Base-by-base conservation (phyloP, 208 protist genomes). In the Wallacemonas sp. region DNA sequence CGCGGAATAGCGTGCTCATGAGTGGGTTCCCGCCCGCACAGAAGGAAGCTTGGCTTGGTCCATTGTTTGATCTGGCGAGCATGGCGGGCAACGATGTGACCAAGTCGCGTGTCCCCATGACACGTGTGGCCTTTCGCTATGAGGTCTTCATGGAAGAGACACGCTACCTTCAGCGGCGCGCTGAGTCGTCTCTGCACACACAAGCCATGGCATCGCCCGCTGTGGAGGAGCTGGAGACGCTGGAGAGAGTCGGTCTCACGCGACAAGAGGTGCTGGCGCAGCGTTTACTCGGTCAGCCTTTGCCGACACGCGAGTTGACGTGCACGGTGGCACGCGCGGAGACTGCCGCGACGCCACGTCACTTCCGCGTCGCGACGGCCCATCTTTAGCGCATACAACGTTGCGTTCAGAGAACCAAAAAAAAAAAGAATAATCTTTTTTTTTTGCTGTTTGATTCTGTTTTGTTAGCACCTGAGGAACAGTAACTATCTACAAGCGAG, bases 41-140 rank as follows among this genome's bases (percentile, higher is more conserved):
- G 30, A 97, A 97, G 70, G 60, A 55, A 22, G 65, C 41, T 26
- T 94, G 88, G 84, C 70, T 97, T 1, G 90, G 90, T 2, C 67
- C 75, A 17, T 62, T 88, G 3, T 93, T 88, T 62, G n/a, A 62
- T 24, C 62, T 93, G 17, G 73, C 75, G 39, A 91, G 83, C 65
- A 71, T 82, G 14, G 82, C 63, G 0, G 84, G 91, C 55, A 98
- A 98, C 72, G 92, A 97, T 56, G 86, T 93, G 21, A 33, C 47
- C n/a, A 71, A 78, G 19, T 98, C 98, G 26, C 94, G 97, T 46
- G 88, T 99, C 14, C 95, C 97, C 39, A 82, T 98, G 66, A 94
- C 98, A n/a, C 89, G 98, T 21, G 73, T 95, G 27, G 77, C 77
- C 8, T 98, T 97, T 54, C 96, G 97, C 49, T 90, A 95, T 63